These are phyloP conservation scores for Mycosphaerella sp. DNA, from an alignment of 2,329 filamentous ascomycete species.

Conservation along the genomic window DNA sequence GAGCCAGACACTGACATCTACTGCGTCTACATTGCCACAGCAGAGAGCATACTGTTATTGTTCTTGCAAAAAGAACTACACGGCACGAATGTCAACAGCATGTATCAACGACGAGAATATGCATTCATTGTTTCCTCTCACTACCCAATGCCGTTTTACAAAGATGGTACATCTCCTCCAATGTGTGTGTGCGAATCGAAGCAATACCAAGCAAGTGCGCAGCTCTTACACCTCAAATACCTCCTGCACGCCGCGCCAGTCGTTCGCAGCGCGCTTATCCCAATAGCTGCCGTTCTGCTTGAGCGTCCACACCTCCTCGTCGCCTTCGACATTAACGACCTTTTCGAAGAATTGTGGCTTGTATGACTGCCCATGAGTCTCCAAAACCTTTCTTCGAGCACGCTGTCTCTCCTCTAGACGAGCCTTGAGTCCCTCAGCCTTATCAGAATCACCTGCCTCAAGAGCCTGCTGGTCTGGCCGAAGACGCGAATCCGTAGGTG, in stretches of 20 bases:
- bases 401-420: slow-evolving; percentile 81
- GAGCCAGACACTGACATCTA: background rate
- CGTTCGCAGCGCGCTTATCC: slow-evolving; percentile 68
- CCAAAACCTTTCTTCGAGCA: slow-evolving; percentile 63
- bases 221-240: slow-evolving; percentile 43
- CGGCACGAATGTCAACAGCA: background rate
- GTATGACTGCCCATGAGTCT: slow-evolving; percentile 66
- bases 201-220: background rate
- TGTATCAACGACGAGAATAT: background rate
- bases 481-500: slow-evolving; percentile 75
- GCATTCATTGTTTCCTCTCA: background rate
- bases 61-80: background rate
- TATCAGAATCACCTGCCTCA: slow-evolving; percentile 74
- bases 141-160: background rate
- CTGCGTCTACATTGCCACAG: background rate
- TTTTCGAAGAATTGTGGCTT: slow-evolving; percentile 78
- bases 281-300: slow-evolving; percentile 84
- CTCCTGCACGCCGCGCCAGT: slow-evolving; percentile 55
- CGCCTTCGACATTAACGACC: slow-evolving; percentile 41
- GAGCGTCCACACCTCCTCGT: slow-evolving; percentile 52
- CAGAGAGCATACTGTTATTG: background rate
- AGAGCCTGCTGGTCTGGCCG: slow-evolving; percentile 81
- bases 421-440: slow-evolving; percentile 76
- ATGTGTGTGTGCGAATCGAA: background rate
- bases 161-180: slow-evolving; percentile 5